Conservation (phyloP, 2,329 filamentous ascomycete species). For the Verticillium zaregamsianum region DNA sequence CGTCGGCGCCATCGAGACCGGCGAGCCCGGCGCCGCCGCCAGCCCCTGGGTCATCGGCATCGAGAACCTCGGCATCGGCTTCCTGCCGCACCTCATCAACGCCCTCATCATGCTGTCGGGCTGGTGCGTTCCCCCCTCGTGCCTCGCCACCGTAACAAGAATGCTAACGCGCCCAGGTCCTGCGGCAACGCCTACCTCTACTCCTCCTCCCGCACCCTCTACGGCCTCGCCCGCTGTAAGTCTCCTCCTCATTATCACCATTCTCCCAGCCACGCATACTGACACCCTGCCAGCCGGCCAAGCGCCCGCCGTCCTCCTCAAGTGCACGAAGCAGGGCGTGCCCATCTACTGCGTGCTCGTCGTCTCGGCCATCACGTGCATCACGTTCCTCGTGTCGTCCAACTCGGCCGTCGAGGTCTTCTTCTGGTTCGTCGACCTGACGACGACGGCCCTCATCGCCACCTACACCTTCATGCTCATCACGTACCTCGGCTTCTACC, state of each 20-base stretch:
- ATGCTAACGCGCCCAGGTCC: slow-evolving; percentile 17
- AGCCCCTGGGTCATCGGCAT: slow-evolving; percentile 51
- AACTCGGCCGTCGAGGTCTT: slow-evolving; percentile 31
- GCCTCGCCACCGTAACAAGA: neutral
- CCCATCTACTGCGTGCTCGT: slow-evolving; percentile 30
- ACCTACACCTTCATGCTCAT: slow-evolving; percentile 47
- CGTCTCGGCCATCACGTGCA: slow-evolving; percentile 26
- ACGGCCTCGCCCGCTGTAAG: slow-evolving; percentile 39
- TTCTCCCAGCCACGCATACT: neutral
- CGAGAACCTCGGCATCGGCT: slow-evolving; percentile 45
- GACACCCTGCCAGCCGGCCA: slow-evolving; percentile 33
- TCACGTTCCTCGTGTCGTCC: slow-evolving; percentile 33
- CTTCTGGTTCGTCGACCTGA: slow-evolving; percentile 44
- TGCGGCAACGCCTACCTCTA: slow-evolving; percentile 49
- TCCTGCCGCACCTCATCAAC: slow-evolving; percentile 56
- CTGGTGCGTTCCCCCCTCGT: neutral
- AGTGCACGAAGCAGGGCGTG: slow-evolving; percentile 38
- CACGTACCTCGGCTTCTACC: slow-evolving; percentile 43
- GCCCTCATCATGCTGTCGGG: slow-evolving; percentile 28
- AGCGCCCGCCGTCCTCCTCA: slow-evolving; percentile 36
- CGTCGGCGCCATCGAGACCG: slow-evolving; percentile 47
- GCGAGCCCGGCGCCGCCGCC: slow-evolving; percentile 44
- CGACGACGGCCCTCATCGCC: slow-evolving; percentile 56
- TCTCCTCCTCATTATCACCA: neutral
- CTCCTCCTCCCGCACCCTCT: slow-evolving; percentile 45